Conservation (phyloP, 228 moss, liverwort and hornwort genomes). For the Sphagnum fallax region DNA sequence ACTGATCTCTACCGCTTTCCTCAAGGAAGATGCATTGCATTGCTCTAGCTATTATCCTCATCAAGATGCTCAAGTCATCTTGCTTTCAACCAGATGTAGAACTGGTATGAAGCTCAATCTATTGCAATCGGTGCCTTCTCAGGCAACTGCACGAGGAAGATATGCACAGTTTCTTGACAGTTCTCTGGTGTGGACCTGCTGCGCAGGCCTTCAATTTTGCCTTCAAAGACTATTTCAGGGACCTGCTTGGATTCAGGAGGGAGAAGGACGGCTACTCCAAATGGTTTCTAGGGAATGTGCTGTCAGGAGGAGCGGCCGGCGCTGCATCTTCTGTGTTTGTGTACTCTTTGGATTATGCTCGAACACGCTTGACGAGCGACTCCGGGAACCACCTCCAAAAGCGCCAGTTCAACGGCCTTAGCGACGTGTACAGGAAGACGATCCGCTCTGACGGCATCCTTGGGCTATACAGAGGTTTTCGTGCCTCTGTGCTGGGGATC, state of each 20-base stretch:
- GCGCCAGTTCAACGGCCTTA: conserved; percentile 1
- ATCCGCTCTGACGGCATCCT: not conserved
- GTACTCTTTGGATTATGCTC: conserved; percentile 4
- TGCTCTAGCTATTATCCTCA: not conserved
- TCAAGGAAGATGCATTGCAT: not conserved
- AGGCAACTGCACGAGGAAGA: not conserved
- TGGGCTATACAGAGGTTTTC: conserved; percentile 1
- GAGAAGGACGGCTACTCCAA: conserved; percentile 2
- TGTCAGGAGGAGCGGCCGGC: conserved; percentile 2
- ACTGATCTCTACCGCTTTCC: not conserved
- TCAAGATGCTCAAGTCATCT: not conserved
- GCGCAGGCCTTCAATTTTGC: conserved; percentile 3
- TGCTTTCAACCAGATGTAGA: not conserved
- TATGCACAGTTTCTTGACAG: not conserved
- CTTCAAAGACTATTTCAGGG: conserved; percentile 4
- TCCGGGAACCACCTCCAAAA: not conserved
- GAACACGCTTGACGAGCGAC: conserved; percentile 3
- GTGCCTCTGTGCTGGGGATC: conserved; percentile 1
- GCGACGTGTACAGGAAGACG: conserved; percentile 3
- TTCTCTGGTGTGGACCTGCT: not conserved
- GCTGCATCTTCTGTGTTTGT: conserved; percentile 4
- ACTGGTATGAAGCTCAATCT: not conserved
- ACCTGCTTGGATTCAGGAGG: not conserved
- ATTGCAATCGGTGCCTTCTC: not conserved
- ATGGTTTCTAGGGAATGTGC: conserved; percentile 3